A percentile compares a stretch with the other conserved stretches of the same genome.
phyloP scores from a whole-genome alignment of 495 filamentous ascomycete genomes.

The Thermothielavioides terrestris region DNA sequence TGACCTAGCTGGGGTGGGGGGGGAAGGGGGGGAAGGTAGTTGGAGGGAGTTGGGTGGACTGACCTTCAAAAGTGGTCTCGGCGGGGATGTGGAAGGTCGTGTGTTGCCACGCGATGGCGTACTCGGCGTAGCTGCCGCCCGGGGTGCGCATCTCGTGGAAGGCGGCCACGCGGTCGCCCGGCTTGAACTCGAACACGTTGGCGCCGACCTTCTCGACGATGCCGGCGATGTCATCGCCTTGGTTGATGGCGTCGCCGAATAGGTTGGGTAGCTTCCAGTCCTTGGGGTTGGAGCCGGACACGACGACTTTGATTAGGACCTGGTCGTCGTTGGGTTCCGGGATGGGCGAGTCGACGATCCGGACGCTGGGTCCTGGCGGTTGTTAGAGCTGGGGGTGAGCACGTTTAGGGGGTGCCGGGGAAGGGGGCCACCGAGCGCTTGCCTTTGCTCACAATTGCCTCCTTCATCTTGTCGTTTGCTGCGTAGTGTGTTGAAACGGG shows the following conservation, averaged over 20 bases:
- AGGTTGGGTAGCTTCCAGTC: slow-evolving; percentile 55
- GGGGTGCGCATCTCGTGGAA: slow-evolving; percentile 52
- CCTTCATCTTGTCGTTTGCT: not conserved
- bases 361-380: slow-evolving; percentile 39
- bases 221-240: slow-evolving; percentile 68
- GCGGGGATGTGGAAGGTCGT: slow-evolving; percentile 63
- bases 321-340: slow-evolving; percentile 53
- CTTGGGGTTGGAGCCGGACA: slow-evolving; percentile 67
- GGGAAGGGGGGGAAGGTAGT: not conserved
- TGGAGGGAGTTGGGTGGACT: not conserved
- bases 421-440: not conserved
- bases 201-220: slow-evolving; percentile 54
- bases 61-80: slow-evolving; percentile 58
- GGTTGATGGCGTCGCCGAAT: slow-evolving; percentile 32
- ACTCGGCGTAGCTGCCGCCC: slow-evolving; percentile 60
- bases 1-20: not conserved
- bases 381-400: not conserved
- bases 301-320: slow-evolving; percentile 61
- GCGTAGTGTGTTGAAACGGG: not conserved
- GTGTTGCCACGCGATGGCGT: slow-evolving; percentile 54
- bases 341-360: slow-evolving; percentile 55
- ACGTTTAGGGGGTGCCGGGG: not conserved
- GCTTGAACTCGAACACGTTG: slow-evolving; percentile 52
- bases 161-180: slow-evolving; percentile 61
- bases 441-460: slow-evolving; percentile 7